These are phyloP conservation scores for Tillandsia leiboldiana DNA, from an alignment of 176 grass and related monocot genomes.

Conservation along the genomic window DNA sequence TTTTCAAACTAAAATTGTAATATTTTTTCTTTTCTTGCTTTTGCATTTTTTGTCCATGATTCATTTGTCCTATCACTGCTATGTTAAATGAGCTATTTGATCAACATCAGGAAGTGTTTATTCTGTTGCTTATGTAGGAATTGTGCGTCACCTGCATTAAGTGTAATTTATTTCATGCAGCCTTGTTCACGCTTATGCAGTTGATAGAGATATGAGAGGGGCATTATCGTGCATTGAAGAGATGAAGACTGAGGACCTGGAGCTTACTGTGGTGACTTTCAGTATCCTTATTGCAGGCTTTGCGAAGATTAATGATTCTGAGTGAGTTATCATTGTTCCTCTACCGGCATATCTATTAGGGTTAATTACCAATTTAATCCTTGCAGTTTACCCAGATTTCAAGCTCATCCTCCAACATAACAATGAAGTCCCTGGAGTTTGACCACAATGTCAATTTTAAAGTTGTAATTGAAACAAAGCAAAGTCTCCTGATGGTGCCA, in stretches of 20 bases:
- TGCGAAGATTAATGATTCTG: slow-evolving; percentile 58
- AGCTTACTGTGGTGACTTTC: slow-evolving; percentile 83
- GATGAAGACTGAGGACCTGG: slow-evolving; percentile 82
- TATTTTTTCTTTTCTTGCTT: not conserved
- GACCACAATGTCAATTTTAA: too few species aligned
- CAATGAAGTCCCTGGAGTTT: too few species aligned
- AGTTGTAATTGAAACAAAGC: too few species aligned
- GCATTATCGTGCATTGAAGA: slow-evolving; percentile 70
- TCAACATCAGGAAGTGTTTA: not conserved
- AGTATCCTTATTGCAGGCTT: slow-evolving; percentile 91
- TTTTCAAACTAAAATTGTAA: not conserved
- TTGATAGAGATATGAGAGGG: slow-evolving; percentile 95
- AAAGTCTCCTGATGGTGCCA: too few species aligned
- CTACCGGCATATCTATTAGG: slow-evolving; percentile 1
- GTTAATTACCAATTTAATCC: not conserved
- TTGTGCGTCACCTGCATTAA: slow-evolving; percentile 38
- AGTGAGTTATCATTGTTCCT: slow-evolving; percentile 45
- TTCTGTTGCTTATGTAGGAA: not conserved
- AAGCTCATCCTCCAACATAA: too few species aligned
- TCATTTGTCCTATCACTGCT: not conserved
- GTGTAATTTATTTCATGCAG: slow-evolving; percentile 93
- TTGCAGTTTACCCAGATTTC: too few species aligned
- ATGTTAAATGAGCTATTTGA: not conserved
- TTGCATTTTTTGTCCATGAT: not conserved
- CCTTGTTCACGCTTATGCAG: slow-evolving; percentile 99